These are phyloP conservation scores for Loxodes magnus DNA, from an alignment of 73 alveolate species.

Conservation along the genomic window DNA sequence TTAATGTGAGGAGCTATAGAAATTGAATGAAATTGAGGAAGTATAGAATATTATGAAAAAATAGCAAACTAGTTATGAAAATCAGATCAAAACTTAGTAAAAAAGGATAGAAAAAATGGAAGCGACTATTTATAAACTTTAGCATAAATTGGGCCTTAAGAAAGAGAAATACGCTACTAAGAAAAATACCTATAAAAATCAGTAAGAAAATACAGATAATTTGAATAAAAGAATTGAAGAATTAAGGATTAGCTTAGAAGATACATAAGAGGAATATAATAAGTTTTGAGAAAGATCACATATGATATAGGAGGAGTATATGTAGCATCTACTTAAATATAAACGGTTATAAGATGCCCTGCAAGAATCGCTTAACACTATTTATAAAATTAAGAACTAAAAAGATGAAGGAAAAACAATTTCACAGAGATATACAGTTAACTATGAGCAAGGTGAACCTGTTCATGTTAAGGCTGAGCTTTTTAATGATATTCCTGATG, in stretches of 20 bases:
- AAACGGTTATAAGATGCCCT: neutral
- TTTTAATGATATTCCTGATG: neutral
- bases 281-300: neutral
- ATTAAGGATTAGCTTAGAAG: neutral
- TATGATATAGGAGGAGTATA: conserved; percentile 10
- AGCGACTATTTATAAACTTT: neutral
- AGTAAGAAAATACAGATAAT: neutral
- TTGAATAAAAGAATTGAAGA: neutral
- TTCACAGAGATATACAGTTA: neutral
- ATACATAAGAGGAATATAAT: neutral
- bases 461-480: neutral
- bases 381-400: neutral
- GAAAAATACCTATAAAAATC: neutral
- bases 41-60: neutral
- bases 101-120: neutral
- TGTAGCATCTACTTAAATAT: neutral
- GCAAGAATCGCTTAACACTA: neutral
- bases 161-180: neutral
- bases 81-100: neutral
- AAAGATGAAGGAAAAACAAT: neutral
- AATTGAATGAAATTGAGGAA: neutral
- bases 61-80: conserved; percentile 2
- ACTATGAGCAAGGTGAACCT: too few species aligned
- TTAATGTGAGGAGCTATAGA: neutral
- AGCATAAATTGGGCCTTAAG: neutral